phyloP scores from a whole-genome alignment of 2,329 filamentous ascomycete species.

The Colletotrichum caudatum region DNA sequence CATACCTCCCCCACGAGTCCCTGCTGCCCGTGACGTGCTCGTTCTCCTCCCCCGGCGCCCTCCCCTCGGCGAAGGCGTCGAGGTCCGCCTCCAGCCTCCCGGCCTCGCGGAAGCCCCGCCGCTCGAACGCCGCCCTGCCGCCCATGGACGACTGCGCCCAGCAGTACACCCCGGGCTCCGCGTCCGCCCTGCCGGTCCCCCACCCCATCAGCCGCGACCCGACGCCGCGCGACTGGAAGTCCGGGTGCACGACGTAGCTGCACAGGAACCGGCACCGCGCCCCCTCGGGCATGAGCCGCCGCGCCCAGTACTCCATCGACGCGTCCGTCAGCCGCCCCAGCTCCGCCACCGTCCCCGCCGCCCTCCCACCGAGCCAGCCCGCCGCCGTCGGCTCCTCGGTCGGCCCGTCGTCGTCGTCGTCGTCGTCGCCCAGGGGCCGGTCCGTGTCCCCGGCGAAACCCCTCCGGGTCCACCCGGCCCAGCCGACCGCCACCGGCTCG shows the following conservation, averaged over 20 bases:
- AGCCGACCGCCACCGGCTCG: constrained; percentile 50
- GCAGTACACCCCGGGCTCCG: constrained; percentile 47
- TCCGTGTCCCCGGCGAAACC: constrained; percentile 45
- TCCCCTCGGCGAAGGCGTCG: constrained; percentile 17
- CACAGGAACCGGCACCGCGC: constrained; percentile 52
- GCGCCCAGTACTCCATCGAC: constrained; percentile 48
- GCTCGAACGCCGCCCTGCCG: constrained; percentile 48
- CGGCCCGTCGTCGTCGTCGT: constrained; percentile 43
- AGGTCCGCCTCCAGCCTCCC: constrained; percentile 23
- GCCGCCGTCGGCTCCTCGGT: constrained; percentile 16
- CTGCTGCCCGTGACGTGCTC: constrained; percentile 34
- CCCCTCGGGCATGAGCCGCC: constrained; percentile 45
- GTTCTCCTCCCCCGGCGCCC: background rate
- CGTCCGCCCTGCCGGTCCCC: constrained; percentile 49
- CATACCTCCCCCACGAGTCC: constrained; percentile 44
- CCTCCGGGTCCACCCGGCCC: constrained; percentile 50
- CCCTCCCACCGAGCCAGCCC: background rate
- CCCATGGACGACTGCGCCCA: constrained; percentile 47
- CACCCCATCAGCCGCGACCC: constrained; percentile 50
- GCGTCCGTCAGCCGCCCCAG: constrained; percentile 48
- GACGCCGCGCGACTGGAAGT: constrained; percentile 50
- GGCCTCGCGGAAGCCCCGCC: constrained; percentile 47
- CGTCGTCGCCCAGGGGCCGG: constrained; percentile 43
- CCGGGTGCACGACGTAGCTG: constrained; percentile 49
- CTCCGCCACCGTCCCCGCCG: constrained; percentile 44